phyloP scores from a whole-genome alignment of 2,329 filamentous ascomycete species.

The Escovopsis sp. region DNA sequence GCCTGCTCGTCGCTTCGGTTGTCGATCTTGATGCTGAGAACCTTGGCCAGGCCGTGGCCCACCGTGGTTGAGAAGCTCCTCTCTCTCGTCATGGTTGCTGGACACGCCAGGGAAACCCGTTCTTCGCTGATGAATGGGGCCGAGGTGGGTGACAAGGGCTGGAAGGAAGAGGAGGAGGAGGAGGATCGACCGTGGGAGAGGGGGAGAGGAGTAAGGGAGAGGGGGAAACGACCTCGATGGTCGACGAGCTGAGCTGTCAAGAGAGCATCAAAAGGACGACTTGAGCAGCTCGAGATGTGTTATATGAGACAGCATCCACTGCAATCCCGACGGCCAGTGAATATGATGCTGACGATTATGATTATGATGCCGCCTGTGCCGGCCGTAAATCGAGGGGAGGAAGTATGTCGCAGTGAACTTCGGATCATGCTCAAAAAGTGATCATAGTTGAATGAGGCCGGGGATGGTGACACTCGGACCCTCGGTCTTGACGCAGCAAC shows the following conservation, averaged over 20 bases:
- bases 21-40: constrained; percentile 68
- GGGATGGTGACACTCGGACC: constrained; percentile 1
- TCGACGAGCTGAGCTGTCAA: neutral
- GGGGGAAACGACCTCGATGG: neutral
- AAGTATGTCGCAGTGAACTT: too few relatives aligned
- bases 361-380: too few relatives aligned
- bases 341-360: neutral
- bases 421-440: too few relatives aligned
- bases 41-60: constrained; percentile 62
- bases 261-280: neutral
- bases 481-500: neutral
- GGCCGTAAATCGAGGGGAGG: too few relatives aligned
- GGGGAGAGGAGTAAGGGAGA: neutral
- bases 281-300: too few relatives aligned
- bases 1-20: constrained; percentile 25
- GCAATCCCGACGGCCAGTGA: neutral
- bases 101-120: too few relatives aligned
- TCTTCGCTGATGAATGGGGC: too few relatives aligned
- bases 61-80: constrained; percentile 33
- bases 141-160: neutral
- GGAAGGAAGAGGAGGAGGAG: constrained; percentile 1
- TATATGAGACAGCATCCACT: neutral
- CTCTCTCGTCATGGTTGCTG: constrained; percentile 17
- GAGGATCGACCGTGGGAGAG: neutral
- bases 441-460: too few relatives aligned